A percentile compares a stretch with the other conserved stretches of the same genome.
Conservation (phyloP, 169 alveolate genomes). For the Plasmodium billcollinsi region DNA sequence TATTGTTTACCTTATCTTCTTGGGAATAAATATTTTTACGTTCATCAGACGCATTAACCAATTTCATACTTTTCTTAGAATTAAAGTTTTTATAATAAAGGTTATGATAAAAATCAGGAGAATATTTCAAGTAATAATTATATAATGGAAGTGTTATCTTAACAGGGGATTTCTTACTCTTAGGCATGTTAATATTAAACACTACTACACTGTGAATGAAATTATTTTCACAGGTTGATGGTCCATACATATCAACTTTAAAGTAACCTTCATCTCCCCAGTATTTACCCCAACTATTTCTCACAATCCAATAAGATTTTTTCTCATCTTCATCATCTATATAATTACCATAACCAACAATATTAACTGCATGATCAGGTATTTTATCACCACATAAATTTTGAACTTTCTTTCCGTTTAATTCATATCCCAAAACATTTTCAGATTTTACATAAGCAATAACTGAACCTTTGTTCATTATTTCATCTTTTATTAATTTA, state of each 20-base stretch:
- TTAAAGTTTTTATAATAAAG: slow-evolving; percentile 14
- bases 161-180: slow-evolving; percentile 4
- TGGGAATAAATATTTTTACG: background rate
- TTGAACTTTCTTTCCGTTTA: slow-evolving; percentile 64
- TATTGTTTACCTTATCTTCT: background rate
- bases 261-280: slow-evolving; percentile 77
- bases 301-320: slow-evolving; percentile 63
- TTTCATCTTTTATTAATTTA: slow-evolving; percentile 45
- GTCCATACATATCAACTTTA: slow-evolving; percentile 76
- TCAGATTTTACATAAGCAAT: slow-evolving; percentile 70
- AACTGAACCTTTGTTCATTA: slow-evolving; percentile 77
- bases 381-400: slow-evolving; percentile 67
- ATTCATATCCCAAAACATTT: slow-evolving; percentile 57
- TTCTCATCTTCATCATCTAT: slow-evolving; percentile 29
- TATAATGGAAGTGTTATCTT: background rate
- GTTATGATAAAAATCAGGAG: slow-evolving; percentile 12
- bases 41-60: background rate
- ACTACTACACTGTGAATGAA: slow-evolving; percentile 43
- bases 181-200: slow-evolving; percentile 23
- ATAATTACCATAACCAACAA: slow-evolving; percentile 79
- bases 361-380: slow-evolving; percentile 75
- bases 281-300: slow-evolving; percentile 77
- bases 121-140: slow-evolving; percentile 1
- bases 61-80: too few relatives aligned
- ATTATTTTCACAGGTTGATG: slow-evolving; percentile 18